A percentile compares a stretch with the other conserved stretches of the same genome.
These are phyloP conservation scores for Malus asiatica DNA, from an alignment of 306 rosid genomes.

Conservation along the genomic window DNA sequence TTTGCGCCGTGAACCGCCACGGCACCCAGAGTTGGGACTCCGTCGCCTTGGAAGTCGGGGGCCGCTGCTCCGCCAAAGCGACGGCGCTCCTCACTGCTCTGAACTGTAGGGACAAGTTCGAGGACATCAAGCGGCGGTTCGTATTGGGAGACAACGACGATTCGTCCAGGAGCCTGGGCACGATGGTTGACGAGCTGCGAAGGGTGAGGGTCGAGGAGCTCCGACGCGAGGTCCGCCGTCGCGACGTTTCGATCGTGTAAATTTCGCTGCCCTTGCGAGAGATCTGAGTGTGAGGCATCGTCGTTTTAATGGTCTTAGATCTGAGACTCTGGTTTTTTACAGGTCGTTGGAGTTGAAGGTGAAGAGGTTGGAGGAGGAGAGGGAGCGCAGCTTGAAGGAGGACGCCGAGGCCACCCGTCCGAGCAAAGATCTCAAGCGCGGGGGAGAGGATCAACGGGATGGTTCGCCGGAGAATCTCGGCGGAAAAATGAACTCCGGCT, in stretches of 20 bases:
- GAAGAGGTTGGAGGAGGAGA: slow-evolving; percentile 44
- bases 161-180: not conserved
- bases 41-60: slow-evolving; percentile 34
- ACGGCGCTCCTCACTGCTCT: slow-evolving; percentile 16
- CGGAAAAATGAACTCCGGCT: slow-evolving; percentile 16
- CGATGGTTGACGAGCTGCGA: slow-evolving; percentile 33
- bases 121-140: slow-evolving; percentile 35
- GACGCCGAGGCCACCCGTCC: not conserved
- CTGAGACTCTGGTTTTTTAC: slow-evolving; percentile 6
- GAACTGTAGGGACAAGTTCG: slow-evolving; percentile 29
- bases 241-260: slow-evolving; percentile 49
- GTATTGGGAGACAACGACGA: not conserved
- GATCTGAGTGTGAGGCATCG: slow-evolving; percentile 20
- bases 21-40: slow-evolving; percentile 43
- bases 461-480: slow-evolving; percentile 8
- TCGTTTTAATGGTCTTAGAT: slow-evolving; percentile 10
- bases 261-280: slow-evolving; percentile 8
- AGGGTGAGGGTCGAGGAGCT: slow-evolving; percentile 45
- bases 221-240: slow-evolving; percentile 42
- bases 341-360: slow-evolving; percentile 58
- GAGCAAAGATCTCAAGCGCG: slow-evolving; percentile 8
- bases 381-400: slow-evolving; percentile 21
- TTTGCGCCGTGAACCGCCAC: slow-evolving; percentile 46
- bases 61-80: slow-evolving; percentile 14
- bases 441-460: not conserved